phyloP scores from a whole-genome alignment of 164 flowering plant genomes.

The Tetracentron sinense region DNA sequence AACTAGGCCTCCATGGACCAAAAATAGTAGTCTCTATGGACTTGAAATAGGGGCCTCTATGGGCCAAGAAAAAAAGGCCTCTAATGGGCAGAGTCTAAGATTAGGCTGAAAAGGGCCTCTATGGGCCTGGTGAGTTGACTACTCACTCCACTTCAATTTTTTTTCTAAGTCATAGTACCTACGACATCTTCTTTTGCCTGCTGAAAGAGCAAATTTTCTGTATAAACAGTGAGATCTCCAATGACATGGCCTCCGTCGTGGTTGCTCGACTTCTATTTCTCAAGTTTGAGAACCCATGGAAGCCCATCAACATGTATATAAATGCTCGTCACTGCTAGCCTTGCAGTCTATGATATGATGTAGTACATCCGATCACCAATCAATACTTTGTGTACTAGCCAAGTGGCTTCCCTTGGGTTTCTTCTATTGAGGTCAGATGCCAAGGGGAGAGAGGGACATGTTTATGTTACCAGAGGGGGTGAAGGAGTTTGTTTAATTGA shows the following conservation, averaged over 20 bases:
- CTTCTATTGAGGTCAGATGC: constrained; percentile 86
- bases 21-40: too few relatives aligned
- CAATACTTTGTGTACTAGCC: constrained; percentile 84
- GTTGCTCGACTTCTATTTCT: constrained; percentile 94
- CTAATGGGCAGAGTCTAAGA: too few relatives aligned
- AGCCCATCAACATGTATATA: constrained; percentile 86
- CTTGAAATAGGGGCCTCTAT: too few relatives aligned
- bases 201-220: constrained; percentile 89
- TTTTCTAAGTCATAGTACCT: too few relatives aligned
- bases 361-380: constrained; percentile 86
- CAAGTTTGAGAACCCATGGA: constrained; percentile 89
- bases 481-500: constrained; percentile 87
- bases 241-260: constrained; percentile 89
- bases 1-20: too few relatives aligned
- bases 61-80: too few relatives aligned
- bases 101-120: too few relatives aligned
- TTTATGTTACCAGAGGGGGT: constrained; percentile 94
- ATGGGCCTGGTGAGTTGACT: too few relatives aligned
- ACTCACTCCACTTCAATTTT: too few relatives aligned
- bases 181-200: constrained; percentile 96
- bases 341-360: constrained; percentile 97
- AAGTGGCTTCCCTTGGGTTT: constrained; percentile 94
- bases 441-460: constrained; percentile 87
- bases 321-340: constrained; percentile 98
- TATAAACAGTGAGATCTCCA: constrained; percentile 82